Evolutionary conservation across 352 stramenopile species (phyloP).

Genomic region (Phytophthora tubulina): DNA sequence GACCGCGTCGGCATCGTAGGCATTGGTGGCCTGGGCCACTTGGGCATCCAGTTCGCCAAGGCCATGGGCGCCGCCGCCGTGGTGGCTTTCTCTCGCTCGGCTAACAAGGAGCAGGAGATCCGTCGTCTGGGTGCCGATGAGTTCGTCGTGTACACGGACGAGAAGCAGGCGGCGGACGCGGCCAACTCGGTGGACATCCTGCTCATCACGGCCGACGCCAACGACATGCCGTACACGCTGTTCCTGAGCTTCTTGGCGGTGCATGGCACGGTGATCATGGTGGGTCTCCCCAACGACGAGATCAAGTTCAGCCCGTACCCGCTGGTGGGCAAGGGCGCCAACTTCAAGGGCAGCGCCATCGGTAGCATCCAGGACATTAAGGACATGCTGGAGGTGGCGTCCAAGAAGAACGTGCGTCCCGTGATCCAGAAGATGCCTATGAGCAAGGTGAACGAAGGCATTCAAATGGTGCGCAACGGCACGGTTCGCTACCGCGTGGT

Average conservation of each 20-base stretch:
- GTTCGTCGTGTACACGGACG: constrained; percentile 65
- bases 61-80: constrained; percentile 67
- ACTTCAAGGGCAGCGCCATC: constrained; percentile 39
- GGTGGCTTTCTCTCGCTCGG: constrained; percentile 70
- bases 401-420: constrained; percentile 75
- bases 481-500: constrained; percentile 35
- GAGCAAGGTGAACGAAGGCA: constrained; percentile 53
- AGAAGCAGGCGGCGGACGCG: constrained; percentile 44
- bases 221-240: constrained; percentile 53
- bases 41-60: constrained; percentile 84
- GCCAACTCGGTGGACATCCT: constrained; percentile 68
- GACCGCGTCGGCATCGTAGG: constrained; percentile 79
- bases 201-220: constrained; percentile 74
- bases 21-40: constrained; percentile 87
- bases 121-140: constrained; percentile 64
- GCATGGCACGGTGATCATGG: constrained; percentile 67
- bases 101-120: constrained; percentile 66
- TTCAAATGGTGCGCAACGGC: background rate
- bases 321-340: constrained; percentile 51
- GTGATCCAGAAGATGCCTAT: constrained; percentile 68
- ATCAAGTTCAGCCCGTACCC: constrained; percentile 63
- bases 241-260: constrained; percentile 65
- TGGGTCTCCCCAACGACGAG: constrained; percentile 72
- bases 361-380: constrained; percentile 50
- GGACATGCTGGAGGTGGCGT: constrained; percentile 33